Evolutionary conservation across 2,329 filamentous ascomycete genomes (phyloP).

Genomic region (Colletotrichum somersetense): DNA sequence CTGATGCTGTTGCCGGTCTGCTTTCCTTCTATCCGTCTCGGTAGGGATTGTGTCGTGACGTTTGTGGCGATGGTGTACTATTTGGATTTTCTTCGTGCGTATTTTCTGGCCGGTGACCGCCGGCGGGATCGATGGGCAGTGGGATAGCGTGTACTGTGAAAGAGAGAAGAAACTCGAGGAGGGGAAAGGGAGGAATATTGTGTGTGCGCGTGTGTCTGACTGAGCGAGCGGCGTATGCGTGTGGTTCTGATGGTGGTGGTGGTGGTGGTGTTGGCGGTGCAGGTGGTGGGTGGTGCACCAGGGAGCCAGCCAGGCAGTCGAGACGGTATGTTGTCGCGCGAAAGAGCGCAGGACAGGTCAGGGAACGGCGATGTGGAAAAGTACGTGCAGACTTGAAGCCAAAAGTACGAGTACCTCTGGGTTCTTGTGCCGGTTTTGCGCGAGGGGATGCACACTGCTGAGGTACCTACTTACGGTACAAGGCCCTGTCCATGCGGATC

Average conservation of each 20-base stretch:
- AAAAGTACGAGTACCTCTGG: constrained; percentile 6
- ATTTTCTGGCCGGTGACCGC: constrained; percentile 4
- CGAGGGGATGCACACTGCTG: not conserved
- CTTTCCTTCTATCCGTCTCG: constrained; percentile 17
- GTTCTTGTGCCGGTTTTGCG: constrained; percentile 4
- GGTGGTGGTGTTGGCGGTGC: constrained; percentile 32
- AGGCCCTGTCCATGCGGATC: constrained; percentile 18
- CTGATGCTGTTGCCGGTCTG: not conserved
- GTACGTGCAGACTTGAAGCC: not conserved
- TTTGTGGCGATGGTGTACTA: not conserved
- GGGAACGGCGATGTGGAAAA: constrained; percentile 8
- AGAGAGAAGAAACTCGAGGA: constrained; percentile 9
- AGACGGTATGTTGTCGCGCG: constrained; percentile 27
- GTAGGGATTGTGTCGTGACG: not conserved
- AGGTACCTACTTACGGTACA: not conserved
- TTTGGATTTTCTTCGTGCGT: not conserved
- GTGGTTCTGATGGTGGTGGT: constrained; percentile 23
- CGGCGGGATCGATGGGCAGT: not conserved
- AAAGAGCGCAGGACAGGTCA: constrained; percentile 4
- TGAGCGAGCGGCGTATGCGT: constrained; percentile 18
- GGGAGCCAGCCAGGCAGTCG: constrained; percentile 9
- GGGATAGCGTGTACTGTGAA: constrained; percentile 13
- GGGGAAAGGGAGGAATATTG: constrained; percentile 20
- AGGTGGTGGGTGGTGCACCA: constrained; percentile 1
- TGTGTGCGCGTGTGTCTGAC: constrained; percentile 27